phyloP scores from a whole-genome alignment of 129 eudicot genomes.

The Apium graveolens region DNA sequence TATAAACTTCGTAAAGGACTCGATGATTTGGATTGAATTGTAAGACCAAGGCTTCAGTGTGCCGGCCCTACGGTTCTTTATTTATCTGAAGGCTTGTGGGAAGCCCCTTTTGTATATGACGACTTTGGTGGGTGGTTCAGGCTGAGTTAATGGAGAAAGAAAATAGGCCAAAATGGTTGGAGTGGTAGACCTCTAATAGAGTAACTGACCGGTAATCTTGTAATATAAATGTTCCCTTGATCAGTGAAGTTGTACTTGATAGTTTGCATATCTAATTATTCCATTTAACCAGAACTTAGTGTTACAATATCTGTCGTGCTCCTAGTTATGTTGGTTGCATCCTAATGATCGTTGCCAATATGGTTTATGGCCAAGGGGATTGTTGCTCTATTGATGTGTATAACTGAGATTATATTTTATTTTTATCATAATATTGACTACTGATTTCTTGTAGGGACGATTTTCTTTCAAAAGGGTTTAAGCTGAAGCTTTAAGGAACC shows the following conservation, averaged over 20 bases:
- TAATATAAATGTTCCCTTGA: no score
- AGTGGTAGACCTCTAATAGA: background rate
- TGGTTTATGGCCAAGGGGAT: background rate
- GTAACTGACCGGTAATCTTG: background rate
- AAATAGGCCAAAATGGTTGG: background rate
- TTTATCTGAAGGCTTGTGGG: background rate
- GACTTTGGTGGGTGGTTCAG: background rate
- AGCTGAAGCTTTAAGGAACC: background rate
- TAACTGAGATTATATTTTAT: background rate
- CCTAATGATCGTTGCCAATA: background rate
- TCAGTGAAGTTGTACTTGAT: no score
- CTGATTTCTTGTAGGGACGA: constrained; percentile 5
- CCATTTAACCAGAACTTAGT: background rate
- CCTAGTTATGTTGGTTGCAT: background rate
- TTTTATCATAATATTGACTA: background rate
- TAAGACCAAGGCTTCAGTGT: background rate
- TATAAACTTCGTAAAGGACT: background rate
- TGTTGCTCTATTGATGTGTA: background rate
- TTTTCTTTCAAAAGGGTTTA: background rate
- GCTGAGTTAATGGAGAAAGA: background rate
- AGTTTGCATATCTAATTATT: no score
- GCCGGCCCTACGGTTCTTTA: background rate
- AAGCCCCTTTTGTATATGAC: background rate
- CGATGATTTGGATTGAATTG: background rate
- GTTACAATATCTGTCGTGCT: background rate